phyloP scores from a whole-genome alignment of 2,329 filamentous ascomycete species.

The Pseudogymnoascus destructans region DNA sequence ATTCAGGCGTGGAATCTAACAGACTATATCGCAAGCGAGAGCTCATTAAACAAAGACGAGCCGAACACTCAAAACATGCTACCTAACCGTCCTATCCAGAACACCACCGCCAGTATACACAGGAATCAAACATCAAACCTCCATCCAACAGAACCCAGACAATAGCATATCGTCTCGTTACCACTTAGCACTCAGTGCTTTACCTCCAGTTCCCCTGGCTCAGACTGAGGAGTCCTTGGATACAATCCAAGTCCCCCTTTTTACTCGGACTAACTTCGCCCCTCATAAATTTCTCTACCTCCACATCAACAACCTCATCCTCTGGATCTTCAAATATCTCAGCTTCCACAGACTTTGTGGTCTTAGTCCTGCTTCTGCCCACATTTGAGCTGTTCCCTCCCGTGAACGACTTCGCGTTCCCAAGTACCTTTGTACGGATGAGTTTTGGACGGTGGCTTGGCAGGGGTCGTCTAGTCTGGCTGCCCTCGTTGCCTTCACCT shows the following conservation, averaged over 20 bases:
- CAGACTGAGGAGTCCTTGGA: slow-evolving; percentile 76
- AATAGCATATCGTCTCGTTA: not conserved
- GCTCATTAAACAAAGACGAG: not conserved
- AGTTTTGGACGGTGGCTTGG: not conserved
- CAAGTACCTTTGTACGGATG: not conserved
- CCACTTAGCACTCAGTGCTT: not conserved
- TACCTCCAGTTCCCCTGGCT: slow-evolving; percentile 81
- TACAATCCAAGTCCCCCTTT: slow-evolving; percentile 72
- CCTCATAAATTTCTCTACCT: slow-evolving; percentile 63
- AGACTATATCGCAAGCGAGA: slow-evolving; percentile 2
- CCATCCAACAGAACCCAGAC: slow-evolving; percentile 4
- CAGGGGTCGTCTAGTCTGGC: slow-evolving; percentile 3
- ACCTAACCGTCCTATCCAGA: slow-evolving; percentile 2
- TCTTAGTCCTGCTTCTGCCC: slow-evolving; percentile 12
- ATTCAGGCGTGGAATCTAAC: not conserved
- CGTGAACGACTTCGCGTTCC: slow-evolving; percentile 6
- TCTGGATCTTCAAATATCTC: slow-evolving; percentile 42
- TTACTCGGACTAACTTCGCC: slow-evolving; percentile 54
- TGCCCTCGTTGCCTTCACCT: slow-evolving; percentile 26
- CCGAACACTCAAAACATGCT: not conserved
- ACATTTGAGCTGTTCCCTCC: slow-evolving; percentile 22
- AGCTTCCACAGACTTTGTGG: slow-evolving; percentile 25
- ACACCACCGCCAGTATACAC: slow-evolving; percentile 1
- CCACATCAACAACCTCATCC: slow-evolving; percentile 34
- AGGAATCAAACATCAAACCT: not conserved